Conservation (phyloP, 1,139 yeast genomes). For the Scheffersomyces titani region DNA sequence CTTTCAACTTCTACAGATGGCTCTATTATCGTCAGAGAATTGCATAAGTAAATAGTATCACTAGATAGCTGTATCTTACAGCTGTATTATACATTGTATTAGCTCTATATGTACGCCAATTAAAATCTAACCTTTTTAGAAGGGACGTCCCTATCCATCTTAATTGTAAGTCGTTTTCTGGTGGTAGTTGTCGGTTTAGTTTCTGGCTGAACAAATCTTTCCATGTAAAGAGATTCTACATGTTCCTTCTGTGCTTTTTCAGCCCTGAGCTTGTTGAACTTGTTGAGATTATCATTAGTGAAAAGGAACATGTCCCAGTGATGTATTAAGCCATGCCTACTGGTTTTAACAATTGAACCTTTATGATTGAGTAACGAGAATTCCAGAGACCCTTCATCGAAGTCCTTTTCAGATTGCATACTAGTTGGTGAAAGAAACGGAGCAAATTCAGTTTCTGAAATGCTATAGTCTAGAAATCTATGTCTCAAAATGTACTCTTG, state of each 20-base stretch:
- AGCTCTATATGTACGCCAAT: neutral
- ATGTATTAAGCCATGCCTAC: constrained; percentile 11
- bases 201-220: constrained; percentile 15
- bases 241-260: constrained; percentile 22
- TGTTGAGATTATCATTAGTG: constrained; percentile 40
- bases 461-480: constrained; percentile 39
- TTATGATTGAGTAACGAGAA: constrained; percentile 26
- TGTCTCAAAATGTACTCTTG: constrained; percentile 55
- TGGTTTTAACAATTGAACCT: constrained; percentile 8
- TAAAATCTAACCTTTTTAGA: constrained; percentile 28
- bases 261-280: constrained; percentile 28
- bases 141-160: neutral
- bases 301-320: constrained; percentile 50
- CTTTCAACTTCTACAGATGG: constrained; percentile 55
- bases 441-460: constrained; percentile 28
- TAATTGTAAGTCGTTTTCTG: neutral
- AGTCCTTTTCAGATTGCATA: constrained; percentile 5
- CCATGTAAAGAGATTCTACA: constrained; percentile 24
- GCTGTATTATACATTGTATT: neutral
- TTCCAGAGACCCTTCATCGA: constrained; percentile 12
- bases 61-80: neutral
- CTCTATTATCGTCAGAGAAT: constrained; percentile 44
- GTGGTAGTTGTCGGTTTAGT: constrained; percentile 10
- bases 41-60: constrained; percentile 7
- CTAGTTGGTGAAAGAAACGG: constrained; percentile 26